Conservation (phyloP, 768 basidiomycete genomes). For the Russula sp. region DNA sequence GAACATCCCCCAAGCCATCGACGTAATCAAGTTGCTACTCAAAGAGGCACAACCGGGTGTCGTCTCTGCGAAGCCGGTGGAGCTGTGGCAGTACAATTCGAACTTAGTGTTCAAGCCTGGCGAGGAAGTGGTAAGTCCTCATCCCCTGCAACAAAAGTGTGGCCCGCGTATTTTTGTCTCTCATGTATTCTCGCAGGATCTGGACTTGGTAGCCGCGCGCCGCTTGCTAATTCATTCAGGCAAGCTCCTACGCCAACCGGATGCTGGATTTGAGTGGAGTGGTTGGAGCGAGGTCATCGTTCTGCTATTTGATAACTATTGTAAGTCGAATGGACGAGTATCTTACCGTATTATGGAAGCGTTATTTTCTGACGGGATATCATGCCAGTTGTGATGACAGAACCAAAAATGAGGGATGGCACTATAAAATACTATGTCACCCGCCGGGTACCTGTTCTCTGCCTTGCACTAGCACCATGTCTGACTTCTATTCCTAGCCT, state of each 20-base stretch:
- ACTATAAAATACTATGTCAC: slow-evolving; percentile 72
- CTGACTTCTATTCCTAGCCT: slow-evolving; percentile 43
- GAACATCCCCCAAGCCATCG: slow-evolving; percentile 80
- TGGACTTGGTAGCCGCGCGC: slow-evolving; percentile 81
- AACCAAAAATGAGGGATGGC: slow-evolving; percentile 71
- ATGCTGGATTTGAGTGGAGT: slow-evolving; percentile 80
- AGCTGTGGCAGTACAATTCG: slow-evolving; percentile 79
- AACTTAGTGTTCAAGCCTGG: slow-evolving; percentile 75
- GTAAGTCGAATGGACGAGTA: slow-evolving; percentile 38
- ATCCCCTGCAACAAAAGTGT: background rate
- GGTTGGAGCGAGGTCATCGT: slow-evolving; percentile 89
- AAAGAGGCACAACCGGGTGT: slow-evolving; percentile 88
- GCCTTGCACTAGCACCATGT: background rate
- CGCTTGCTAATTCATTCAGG: slow-evolving; percentile 80
- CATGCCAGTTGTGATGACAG: slow-evolving; percentile 76
- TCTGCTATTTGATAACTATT: slow-evolving; percentile 90
- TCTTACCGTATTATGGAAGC: too few relatives aligned
- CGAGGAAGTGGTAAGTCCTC: slow-evolving; percentile 49
- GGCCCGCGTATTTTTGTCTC: background rate
- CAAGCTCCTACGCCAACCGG: slow-evolving; percentile 78
- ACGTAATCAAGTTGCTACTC: slow-evolving; percentile 78
- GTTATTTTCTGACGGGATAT: background rate
- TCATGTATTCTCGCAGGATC: slow-evolving; percentile 44
- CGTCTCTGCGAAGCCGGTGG: slow-evolving; percentile 74
- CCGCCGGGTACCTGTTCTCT: slow-evolving; percentile 48